Evolutionary conservation across 352 stramenopile species (phyloP), one percentile per base, ranked within the genome.

Genomic region (Phytophthora pini): DNA sequence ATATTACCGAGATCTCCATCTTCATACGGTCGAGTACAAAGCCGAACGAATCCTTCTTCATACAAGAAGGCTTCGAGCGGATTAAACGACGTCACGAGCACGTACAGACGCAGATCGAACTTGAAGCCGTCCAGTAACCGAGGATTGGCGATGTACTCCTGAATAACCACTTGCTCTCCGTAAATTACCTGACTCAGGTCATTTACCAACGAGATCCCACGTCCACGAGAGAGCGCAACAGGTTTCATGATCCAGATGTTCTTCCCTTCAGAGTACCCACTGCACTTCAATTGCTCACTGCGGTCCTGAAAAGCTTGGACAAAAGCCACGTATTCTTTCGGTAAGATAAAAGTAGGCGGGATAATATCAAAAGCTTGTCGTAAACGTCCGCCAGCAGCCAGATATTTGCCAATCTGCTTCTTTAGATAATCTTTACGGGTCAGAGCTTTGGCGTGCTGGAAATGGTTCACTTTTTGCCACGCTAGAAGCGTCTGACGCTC

Each of bases 241-340:
- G 95, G 95, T 55, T 98, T 98, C 75, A 98, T 92, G 67, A 98
- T 98, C 95, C 94, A 98, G 49, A 96, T 85, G 47, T 97, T 98
- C 39, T 88, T 84, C n/a, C 29, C 56, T 11, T 62, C 20, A 0
- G 51, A 56, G 4, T 51, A 49, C 2, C 51, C 49, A 44, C 40
- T 46, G 9, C 17, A 20, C 9, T 43, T 17, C 17, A 88, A 61
- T 24, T 24, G 32, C 15, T 68, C 66, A 26, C 57, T 56, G 9
- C 82, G 78, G 17, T 80, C 77, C 46, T 93, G 85, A 51, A 95
- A 98, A 3, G 88, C 85, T 41, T 93, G 72, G 1, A 98, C 87
- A 46, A 98, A 97, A 49, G 72, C 72, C 0, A 95, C 85, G 60
- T 97, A 98, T 60, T 98, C 93, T 41, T 98, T 84, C 4, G 96